Percentiles rank a stretch among this genome's conserved stretches.
Evolutionary conservation across 2,329 filamentous ascomycete genomes (phyloP).

Genomic region (Tolypocladium tundrense): DNA sequence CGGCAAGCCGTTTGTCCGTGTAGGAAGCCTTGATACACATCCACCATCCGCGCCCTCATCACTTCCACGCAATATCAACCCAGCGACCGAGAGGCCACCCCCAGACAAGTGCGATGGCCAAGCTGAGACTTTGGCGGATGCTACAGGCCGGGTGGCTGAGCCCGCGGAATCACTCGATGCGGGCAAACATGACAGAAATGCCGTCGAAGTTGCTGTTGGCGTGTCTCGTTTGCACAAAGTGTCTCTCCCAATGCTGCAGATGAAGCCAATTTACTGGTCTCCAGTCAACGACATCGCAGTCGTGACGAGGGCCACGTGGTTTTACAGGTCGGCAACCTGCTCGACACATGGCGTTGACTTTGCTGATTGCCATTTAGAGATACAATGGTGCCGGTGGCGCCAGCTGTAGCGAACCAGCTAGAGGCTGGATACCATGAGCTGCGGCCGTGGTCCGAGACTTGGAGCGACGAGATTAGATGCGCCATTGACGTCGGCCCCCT

Average conservation of each 20-base stretch:
- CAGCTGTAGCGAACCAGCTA: slow-evolving; percentile 78
- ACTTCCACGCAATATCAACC: background rate
- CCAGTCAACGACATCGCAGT: slow-evolving; percentile 80
- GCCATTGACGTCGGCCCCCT: slow-evolving; percentile 81
- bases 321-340: slow-evolving; percentile 54
- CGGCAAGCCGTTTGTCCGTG: slow-evolving; percentile 42
- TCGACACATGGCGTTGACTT: background rate
- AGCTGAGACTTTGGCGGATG: background rate
- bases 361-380: slow-evolving; percentile 35
- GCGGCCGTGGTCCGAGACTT: slow-evolving; percentile 82
- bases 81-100: background rate
- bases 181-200: slow-evolving; percentile 10
- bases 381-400: slow-evolving; percentile 82
- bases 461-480: slow-evolving; percentile 82
- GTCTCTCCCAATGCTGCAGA: slow-evolving; percentile 67
- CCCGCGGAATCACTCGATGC: background rate
- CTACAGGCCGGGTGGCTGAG: background rate
- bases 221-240: slow-evolving; percentile 86
- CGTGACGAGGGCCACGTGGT: slow-evolving; percentile 87
- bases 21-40: slow-evolving; percentile 23
- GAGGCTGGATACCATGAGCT: slow-evolving; percentile 85
- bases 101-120: background rate
- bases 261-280: slow-evolving; percentile 98
- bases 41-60: slow-evolving; percentile 2
- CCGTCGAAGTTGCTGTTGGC: slow-evolving; percentile 66